phyloP scores from a whole-genome alignment of 2,329 filamentous ascomycete species.

The Cladosporium colombiae region DNA sequence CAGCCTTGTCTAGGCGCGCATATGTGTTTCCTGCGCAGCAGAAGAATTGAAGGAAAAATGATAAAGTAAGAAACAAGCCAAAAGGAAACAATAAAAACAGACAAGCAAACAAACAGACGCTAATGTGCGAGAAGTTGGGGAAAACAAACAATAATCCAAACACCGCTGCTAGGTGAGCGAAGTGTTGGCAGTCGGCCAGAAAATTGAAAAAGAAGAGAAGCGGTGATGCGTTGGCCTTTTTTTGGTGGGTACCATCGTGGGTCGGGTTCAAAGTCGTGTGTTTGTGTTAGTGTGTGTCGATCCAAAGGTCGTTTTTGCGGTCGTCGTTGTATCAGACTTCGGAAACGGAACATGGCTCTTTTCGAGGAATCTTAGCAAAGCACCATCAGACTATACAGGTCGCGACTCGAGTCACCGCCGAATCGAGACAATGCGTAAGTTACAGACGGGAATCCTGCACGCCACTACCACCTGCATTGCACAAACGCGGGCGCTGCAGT shows the following conservation, averaged over 20 bases:
- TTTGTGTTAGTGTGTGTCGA: not conserved
- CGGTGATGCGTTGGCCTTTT: not conserved
- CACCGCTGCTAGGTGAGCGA: slow-evolving; percentile 14
- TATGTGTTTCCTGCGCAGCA: slow-evolving; percentile 12
- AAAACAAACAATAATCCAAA: not conserved
- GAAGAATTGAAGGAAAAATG: slow-evolving; percentile 1
- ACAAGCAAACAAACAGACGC: not conserved
- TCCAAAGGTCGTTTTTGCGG: not conserved
- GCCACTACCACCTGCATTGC: not conserved
- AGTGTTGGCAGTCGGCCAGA: slow-evolving; percentile 3
- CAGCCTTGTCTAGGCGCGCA: slow-evolving; percentile 9
- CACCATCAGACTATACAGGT: not conserved
- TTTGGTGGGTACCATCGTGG: not conserved
- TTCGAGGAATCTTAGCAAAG: not conserved
- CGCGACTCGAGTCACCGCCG: not conserved
- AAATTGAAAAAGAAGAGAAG: not conserved
- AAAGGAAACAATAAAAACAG: not conserved
- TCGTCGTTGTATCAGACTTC: not conserved
- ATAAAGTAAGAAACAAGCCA: not conserved
- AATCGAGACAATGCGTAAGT: not conserved
- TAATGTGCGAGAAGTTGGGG: not conserved
- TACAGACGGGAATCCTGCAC: not conserved
- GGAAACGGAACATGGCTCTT: not conserved
- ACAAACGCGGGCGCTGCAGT: not conserved
- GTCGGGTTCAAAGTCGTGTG: not conserved